Evolutionary conservation across 495 filamentous ascomycete genomes (phyloP), one percentile per base, ranked within the genome.

Genomic region (Trichoderma virens): DNA sequence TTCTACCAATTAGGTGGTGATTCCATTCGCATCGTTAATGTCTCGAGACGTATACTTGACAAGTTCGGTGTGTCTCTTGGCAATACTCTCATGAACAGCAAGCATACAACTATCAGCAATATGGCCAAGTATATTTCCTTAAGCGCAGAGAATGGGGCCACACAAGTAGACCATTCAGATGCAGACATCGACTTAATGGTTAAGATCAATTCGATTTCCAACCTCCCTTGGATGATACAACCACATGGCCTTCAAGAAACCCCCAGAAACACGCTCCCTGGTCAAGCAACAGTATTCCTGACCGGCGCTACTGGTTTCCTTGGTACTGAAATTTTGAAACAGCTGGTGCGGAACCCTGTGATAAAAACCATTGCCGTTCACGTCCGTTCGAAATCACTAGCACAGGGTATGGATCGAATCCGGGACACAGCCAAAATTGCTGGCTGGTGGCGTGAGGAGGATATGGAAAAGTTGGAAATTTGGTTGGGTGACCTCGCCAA

Each of bases 1-100:
- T 61, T 61, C 23, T 61, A 39, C 20, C 32, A 61, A 11, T 30
- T 61, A 5, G 60, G 60, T n/a, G 60, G 60, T 30, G 60, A 61
- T 11, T 61, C 60, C 2, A 72, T 85, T 35, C 70, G 67, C 18
- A 35, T 35, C 60, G 20, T 61, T 30, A 56, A 2, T 16, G 13
- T 56, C 0, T 27, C 25, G 20, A 56, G 13, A 3, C 51, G 11
- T n/a, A n/a, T 35, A 14, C 30, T 14, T 11, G 60, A 61, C 32
- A 61, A 35, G 30, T 35, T 61, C 11, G 60, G 60, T 6, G 28
- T 35, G 1, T 14, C 31, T 11, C 30, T 61, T 5, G 28, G 20
- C 0, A 11, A 23, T 1, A 16, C 60, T 27, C 13, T 59, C 16
- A 13, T 61, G 8, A 61, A 35, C 60, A 35, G 35, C 31, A 35